Evolutionary conservation across 768 basidiomycete genomes (phyloP).

Genomic region (Holtermannia corniformis): DNA sequence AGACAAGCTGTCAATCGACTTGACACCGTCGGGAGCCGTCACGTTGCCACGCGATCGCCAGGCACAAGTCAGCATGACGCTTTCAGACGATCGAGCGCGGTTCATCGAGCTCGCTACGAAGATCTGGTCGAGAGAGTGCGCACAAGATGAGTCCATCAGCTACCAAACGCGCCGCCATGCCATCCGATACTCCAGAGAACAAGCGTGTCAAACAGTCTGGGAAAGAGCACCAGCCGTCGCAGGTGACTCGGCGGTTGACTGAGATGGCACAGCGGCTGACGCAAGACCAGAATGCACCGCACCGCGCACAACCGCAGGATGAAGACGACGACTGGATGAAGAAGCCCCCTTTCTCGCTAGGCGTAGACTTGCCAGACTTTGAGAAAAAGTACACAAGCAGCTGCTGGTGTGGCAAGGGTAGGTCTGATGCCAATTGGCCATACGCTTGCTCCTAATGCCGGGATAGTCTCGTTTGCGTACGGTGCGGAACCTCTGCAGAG

Average conservation of each 20-base stretch:
- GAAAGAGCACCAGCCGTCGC: not conserved
- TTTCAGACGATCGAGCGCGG: too few species aligned
- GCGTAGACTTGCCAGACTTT: constrained; percentile 20
- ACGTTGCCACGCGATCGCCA: too few species aligned
- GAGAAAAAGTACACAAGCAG: constrained; percentile 25
- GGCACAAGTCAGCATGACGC: too few species aligned
- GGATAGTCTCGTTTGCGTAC: constrained; percentile 23
- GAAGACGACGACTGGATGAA: constrained; percentile 26
- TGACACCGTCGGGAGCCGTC: too few species aligned
- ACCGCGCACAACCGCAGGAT: not conserved
- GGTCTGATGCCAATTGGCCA: constrained; percentile 1
- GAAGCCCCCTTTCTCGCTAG: constrained; percentile 17
- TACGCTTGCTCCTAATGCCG: not conserved
- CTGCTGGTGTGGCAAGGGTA: constrained; percentile 35
- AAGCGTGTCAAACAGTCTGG: not conserved
- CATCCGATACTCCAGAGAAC: not conserved
- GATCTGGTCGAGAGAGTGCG: too few species aligned
- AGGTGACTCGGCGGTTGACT: not conserved
- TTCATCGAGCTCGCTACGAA: too few species aligned
- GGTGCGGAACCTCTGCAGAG: constrained; percentile 13
- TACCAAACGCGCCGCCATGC: too few species aligned
- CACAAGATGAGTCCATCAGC: too few species aligned
- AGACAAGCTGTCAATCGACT: too few species aligned
- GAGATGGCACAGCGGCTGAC: not conserved
- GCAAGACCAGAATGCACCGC: not conserved